Conservation (phyloP, 1,139 yeast species). For the Debaryomyces singareniensis region DNA sequence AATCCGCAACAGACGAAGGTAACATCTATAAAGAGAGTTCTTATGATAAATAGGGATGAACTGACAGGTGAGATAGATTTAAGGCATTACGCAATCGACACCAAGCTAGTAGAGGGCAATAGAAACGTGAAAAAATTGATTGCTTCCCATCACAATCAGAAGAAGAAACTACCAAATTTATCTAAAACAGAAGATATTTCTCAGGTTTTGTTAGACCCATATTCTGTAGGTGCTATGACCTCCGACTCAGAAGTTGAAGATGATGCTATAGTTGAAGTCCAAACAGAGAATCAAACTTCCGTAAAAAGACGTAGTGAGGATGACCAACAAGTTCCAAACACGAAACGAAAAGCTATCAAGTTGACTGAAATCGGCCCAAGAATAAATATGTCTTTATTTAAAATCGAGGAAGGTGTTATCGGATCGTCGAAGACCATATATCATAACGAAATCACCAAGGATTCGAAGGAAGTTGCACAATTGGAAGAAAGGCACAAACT, state of each 20-base stretch:
- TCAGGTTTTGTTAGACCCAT: conserved; percentile 79
- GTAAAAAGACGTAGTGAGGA: conserved; percentile 12
- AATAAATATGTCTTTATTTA: conserved; percentile 64
- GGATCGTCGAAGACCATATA: conserved; percentile 75
- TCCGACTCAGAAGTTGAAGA: conserved; percentile 94
- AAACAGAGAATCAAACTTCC: conserved; percentile 31
- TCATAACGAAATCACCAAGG: conserved; percentile 64
- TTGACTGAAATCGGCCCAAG: conserved; percentile 94
- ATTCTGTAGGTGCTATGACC: conserved; percentile 72
- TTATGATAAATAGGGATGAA: conserved; percentile 70
- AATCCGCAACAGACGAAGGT: conserved; percentile 76
- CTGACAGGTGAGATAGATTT: conserved; percentile 70
- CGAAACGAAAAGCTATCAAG: conserved; percentile 81
- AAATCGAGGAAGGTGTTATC: conserved; percentile 86
- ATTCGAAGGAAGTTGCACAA: conserved; percentile 50
- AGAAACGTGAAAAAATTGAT: conserved; percentile 74
- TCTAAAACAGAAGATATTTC: conserved; percentile 66
- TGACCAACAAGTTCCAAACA: conserved; percentile 17
- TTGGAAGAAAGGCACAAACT: conserved; percentile 65
- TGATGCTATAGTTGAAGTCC: conserved; percentile 76
- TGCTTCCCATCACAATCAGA: conserved; percentile 53
- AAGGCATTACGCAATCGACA: conserved; percentile 86
- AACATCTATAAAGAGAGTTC: conserved; percentile 70
- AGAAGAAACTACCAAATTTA: conserved; percentile 72
- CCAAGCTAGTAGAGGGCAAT: conserved; percentile 80